These are phyloP conservation scores for Lachnum nothofagi DNA, from an alignment of 2,329 filamentous ascomycete genomes.

Conservation along the genomic window DNA sequence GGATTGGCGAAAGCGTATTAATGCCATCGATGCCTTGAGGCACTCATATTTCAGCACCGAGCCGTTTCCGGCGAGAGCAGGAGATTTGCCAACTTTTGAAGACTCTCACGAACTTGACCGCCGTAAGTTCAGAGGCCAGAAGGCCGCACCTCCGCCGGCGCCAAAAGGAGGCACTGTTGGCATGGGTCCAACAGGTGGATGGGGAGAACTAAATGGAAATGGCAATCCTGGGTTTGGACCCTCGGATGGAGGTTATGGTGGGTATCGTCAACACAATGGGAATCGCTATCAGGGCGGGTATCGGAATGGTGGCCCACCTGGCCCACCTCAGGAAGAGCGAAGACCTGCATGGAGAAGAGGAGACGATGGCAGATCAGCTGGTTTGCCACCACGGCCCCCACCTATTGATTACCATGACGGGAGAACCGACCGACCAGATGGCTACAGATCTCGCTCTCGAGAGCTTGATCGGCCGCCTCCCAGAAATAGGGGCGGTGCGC, in stretches of 20 bases:
- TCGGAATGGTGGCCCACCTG: slow-evolving; percentile 27
- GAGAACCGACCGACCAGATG: slow-evolving; percentile 35
- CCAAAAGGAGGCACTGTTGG: slow-evolving; percentile 89
- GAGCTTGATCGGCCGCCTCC: slow-evolving; percentile 29
- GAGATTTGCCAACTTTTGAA: slow-evolving; percentile 85
- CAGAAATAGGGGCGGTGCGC: slow-evolving; percentile 21
- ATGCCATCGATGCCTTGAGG: slow-evolving; percentile 86
- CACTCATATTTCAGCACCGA: slow-evolving; percentile 83
- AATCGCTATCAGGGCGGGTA: slow-evolving; percentile 25
- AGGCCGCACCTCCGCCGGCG: slow-evolving; percentile 78
- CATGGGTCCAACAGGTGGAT: slow-evolving; percentile 48
- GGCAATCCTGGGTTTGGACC: slow-evolving; percentile 24
- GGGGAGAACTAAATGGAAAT: slow-evolving; percentile 25
- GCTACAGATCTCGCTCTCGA: slow-evolving; percentile 39
- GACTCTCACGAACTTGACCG: slow-evolving; percentile 96
- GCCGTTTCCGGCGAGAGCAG: slow-evolving; percentile 73
- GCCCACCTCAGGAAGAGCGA: slow-evolving; percentile 27
- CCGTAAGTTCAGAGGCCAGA: slow-evolving; percentile 81
- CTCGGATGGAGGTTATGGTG: slow-evolving; percentile 22
- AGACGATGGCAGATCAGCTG: slow-evolving; percentile 26
- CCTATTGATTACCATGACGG: slow-evolving; percentile 28
- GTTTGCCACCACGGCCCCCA: slow-evolving; percentile 29
- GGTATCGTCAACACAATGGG: slow-evolving; percentile 29
- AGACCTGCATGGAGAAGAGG: slow-evolving; percentile 31
- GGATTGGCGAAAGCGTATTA: slow-evolving; percentile 83